Evolutionary conservation across 192 early-diverging fungal genomes (phyloP).

Genomic region (Umbelopsis ramanniana): DNA sequence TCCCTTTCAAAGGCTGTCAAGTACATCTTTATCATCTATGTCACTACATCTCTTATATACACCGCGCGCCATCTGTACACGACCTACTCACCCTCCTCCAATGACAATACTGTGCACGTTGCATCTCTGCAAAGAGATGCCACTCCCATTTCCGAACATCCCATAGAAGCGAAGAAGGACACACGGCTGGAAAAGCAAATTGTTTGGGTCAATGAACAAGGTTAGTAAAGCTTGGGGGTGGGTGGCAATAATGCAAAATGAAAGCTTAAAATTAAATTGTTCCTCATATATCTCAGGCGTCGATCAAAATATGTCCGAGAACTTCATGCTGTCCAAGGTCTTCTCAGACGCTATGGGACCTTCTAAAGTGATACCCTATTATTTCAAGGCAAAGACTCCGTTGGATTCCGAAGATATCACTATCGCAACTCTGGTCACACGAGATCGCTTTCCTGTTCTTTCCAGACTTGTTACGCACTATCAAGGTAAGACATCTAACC

Average conservation of each 20-base stretch:
- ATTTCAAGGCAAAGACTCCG: constrained; percentile 42
- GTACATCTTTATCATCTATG: constrained; percentile 36
- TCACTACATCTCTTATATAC: constrained; percentile 42
- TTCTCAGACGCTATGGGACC: constrained; percentile 58
- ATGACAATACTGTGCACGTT: neutral
- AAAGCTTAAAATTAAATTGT: neutral
- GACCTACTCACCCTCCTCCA: neutral
- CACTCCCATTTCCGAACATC: neutral
- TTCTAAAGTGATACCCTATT: constrained; percentile 58
- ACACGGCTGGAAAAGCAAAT: constrained; percentile 7
- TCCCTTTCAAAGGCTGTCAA: constrained; percentile 31
- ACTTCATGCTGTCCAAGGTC: constrained; percentile 55
- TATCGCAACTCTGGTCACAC: constrained; percentile 56
- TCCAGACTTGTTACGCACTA: constrained; percentile 51
- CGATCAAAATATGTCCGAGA: constrained; percentile 41
- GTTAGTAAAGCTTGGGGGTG: neutral
- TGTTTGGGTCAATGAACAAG: constrained; percentile 22
- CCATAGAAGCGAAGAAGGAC: constrained; percentile 15
- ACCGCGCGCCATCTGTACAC: constrained; percentile 35
- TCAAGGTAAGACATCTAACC: constrained; percentile 37
- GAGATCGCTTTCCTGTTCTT: constrained; percentile 53
- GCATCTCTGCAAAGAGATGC: neutral
- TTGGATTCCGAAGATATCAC: constrained; percentile 57
- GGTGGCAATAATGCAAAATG: neutral
- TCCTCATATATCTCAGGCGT: neutral